Base-by-base conservation (phyloP, 768 basidiomycete species). In the Lyophyllum shimeji region DNA sequence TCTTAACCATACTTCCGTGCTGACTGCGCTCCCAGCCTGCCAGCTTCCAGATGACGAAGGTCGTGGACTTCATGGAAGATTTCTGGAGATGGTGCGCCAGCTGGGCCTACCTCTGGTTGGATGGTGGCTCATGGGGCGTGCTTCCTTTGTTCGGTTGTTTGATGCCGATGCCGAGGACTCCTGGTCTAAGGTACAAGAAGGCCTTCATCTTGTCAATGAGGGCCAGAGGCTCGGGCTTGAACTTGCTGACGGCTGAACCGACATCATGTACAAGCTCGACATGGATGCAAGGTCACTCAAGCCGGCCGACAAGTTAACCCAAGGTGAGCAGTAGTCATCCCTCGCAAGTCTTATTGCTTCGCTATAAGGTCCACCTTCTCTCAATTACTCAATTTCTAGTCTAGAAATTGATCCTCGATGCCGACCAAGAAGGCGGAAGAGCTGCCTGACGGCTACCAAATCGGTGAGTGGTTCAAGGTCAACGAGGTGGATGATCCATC, bases 11-110 rank as follows among this genome's bases (percentile, higher is more conserved):
- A 45, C 23, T 49, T 29, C 29, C 56, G 46, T 7, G 40, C 37
- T 53, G 40, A 47, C 53, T 13, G 48, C 33, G 29, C 44, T 24
- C 54, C 0, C 60, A 94, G 45, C 85, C 98, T 55, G 97, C 98
- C 64, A 98, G 98, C 85, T 98, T 98, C 87, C 97, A 99, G 74
- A 98, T 98, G 97, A 98, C 95, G 15, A 92, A 94, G 67, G 93
- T 98, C 64, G 96, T 98, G 95, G 93, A 96, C 59, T 95, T 97
- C 68, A 93, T 96, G 85, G 93, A 93, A 65, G 95, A 98, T 65
- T 98, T 95, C 66, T 97, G 66, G 90, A 89, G 68, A 87, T 87
- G 81, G 85, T 87, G 83, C n/a, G n/a, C n/a, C n/a, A 81, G 82
- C 3, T 93, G 84, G 82, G 88, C 90, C 63, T 88, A 91, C 69